Conservation (phyloP, 305 asterid genomes). For the Coffea humblotiana region DNA sequence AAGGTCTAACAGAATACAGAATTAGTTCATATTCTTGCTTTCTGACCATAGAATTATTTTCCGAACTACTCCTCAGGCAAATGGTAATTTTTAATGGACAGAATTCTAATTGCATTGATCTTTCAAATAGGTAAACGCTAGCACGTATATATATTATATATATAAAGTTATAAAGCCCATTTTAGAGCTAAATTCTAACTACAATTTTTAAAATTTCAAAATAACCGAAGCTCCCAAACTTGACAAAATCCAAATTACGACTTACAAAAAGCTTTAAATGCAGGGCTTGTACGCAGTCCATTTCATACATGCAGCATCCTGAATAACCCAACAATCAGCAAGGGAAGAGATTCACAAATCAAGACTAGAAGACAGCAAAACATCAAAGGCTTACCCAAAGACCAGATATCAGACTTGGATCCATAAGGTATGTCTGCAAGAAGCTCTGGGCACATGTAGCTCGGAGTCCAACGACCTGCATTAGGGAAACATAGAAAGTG, state of each 20-base stretch:
- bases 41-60: background rate
- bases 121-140: background rate
- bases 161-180: background rate
- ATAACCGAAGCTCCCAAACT: background rate
- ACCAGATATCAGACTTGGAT: constrained; percentile 98
- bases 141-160: background rate
- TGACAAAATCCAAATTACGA: constrained; percentile 14
- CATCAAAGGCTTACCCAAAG: constrained; percentile 61
- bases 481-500: background rate
- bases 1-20: background rate
- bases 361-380: constrained; percentile 18
- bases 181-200: background rate
- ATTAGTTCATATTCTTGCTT: background rate
- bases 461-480: constrained; percentile 99
- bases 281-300: constrained; percentile 89
- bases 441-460: constrained; percentile 99
- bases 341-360: constrained; percentile 15
- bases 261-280: constrained; percentile 99
- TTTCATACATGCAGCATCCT: constrained; percentile 97
- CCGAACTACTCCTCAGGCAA: background rate
- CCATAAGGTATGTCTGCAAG: constrained; percentile 99
- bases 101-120: background rate
- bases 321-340: constrained; percentile 20
- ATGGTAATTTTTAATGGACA: no score
- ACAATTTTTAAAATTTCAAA: background rate